Evolutionary conservation across 1,139 yeast genomes (phyloP).

Genomic region (Yamadazyma atlantica): DNA sequence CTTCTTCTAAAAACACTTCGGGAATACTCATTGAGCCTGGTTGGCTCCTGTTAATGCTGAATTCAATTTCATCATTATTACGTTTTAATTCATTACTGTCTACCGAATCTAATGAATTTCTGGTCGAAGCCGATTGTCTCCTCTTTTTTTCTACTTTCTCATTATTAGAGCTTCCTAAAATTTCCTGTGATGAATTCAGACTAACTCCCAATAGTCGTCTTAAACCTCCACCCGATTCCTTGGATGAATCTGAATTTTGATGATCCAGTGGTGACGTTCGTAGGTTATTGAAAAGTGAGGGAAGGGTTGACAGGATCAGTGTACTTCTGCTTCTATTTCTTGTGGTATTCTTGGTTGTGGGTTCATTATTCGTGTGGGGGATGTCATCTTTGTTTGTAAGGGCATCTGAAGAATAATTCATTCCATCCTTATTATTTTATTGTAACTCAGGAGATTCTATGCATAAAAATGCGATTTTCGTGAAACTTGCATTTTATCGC

Average conservation of each 20-base stretch:
- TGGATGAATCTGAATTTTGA: conserved; percentile 10
- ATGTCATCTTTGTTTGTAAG: no score
- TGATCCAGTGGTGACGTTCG: conserved; percentile 19
- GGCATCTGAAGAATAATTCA: background rate
- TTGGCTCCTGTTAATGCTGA: conserved; percentile 4
- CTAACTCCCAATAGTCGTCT: conserved; percentile 11
- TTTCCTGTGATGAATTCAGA: conserved; percentile 13
- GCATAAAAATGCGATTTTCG: background rate
- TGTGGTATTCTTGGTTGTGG: no score
- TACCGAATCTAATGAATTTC: conserved; percentile 1
- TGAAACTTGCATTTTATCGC: background rate
- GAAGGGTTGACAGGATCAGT: conserved; percentile 25
- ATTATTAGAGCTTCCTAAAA: conserved; percentile 3
- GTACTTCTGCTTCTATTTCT: conserved; percentile 12
- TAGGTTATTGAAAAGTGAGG: conserved; percentile 21
- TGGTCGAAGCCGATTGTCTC: conserved; percentile 3
- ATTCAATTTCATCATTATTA: conserved; percentile 6
- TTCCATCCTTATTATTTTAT: conserved; percentile 1
- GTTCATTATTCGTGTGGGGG: no score
- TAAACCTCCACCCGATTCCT: conserved; percentile 9
- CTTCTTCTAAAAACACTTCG: conserved; percentile 35
- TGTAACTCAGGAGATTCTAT: no score
- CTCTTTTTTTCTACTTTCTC: conserved; percentile 4
- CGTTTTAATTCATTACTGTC: conserved; percentile 6
- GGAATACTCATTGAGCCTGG: conserved; percentile 18